Percentiles rank a stretch among this genome's conserved stretches.
These are phyloP conservation scores for Pseudozyma hubeiensis DNA, from an alignment of 1,284 basidiomycete species.

Conservation along the genomic window DNA sequence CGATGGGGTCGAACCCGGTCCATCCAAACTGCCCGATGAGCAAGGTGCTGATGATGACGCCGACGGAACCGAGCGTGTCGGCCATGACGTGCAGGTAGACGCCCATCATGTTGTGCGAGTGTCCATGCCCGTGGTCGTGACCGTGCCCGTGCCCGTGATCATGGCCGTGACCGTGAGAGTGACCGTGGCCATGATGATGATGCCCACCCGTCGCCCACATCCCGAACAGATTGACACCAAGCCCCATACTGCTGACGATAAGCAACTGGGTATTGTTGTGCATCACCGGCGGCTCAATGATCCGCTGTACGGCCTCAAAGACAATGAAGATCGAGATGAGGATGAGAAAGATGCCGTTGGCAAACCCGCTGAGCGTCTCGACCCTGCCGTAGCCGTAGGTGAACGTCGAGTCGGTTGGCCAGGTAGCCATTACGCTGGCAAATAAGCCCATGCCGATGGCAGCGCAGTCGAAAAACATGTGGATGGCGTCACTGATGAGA, in stretches of 20 bases:
- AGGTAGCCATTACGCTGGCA: slow-evolving; percentile 96
- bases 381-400: slow-evolving; percentile 98
- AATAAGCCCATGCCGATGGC: slow-evolving; percentile 95
- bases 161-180: slow-evolving; percentile 67
- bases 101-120: slow-evolving; percentile 99
- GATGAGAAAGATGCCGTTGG: slow-evolving; percentile 96
- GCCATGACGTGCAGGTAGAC: slow-evolving; percentile 81
- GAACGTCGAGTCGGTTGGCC: slow-evolving; percentile 92
- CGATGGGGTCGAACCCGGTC: slow-evolving; percentile 99
- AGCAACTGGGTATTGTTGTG: slow-evolving; percentile 88
- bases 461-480: slow-evolving; percentile 99
- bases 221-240: slow-evolving; percentile 95
- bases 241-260: slow-evolving; percentile 86
- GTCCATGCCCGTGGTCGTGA: slow-evolving; percentile 70
- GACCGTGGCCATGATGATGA: slow-evolving; percentile 52
- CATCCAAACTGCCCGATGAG: slow-evolving; percentile 97
- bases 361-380: slow-evolving; percentile 98
- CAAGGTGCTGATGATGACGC: slow-evolving; percentile 97
- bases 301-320: slow-evolving; percentile 94
- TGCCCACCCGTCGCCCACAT: slow-evolving; percentile 93
- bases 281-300: slow-evolving; percentile 98
- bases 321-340: slow-evolving; percentile 98
- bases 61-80: slow-evolving; percentile 81
- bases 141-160: slow-evolving; percentile 76
- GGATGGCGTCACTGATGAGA: slow-evolving; percentile 97